Evolutionary conservation across 139 green algal species (phyloP), one percentile per base, ranked within the genome.

Genomic region (Ulvella scutata): DNA sequence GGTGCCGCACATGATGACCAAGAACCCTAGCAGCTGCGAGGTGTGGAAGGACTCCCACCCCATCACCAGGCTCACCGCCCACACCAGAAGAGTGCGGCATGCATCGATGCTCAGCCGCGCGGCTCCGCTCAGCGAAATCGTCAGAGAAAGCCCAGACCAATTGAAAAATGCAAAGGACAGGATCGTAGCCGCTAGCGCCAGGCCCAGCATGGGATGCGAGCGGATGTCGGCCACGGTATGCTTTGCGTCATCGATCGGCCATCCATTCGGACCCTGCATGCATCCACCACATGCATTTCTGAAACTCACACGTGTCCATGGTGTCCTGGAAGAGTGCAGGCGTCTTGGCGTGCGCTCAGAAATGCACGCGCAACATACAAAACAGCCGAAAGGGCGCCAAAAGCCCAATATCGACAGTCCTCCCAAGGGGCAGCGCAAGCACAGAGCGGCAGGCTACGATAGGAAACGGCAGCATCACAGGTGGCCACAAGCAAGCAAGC

Each of bases 121-220:
- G 2, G 87, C 88, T 4, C 89, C 90, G 20, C 75, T 87, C 38
- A 96, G 80, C 2, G 82, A 79, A 79, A 91, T 89, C 20, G 86
- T 90, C 31, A 89, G 80, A 9, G 61, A 77, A 36, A 93, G 62
- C 2, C 89, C 91, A 59, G 86, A 93, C 59, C 91, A 92, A 80
- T 96, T 96, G 84, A 95, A 95, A 40, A 86, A 78, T 0, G 83
- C 90, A 31, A 96, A 92, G 34, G 81, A 89, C 7, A 89, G 31
- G 9, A 94, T 77, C 43, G 74, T 81, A 37, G 76, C 40, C 17
- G 77, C 44, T 40, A 82, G 43, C 2, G 75, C 61, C 1, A 43
- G n/a, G 9, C 44, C 61, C 67, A 84, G 77, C 4, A 43, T n/a
- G n/a, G 40, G 37, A 36, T 78, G 67, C n/a, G 34, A 36, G 0